phyloP scores from a whole-genome alignment of 73 alveolate species.

The Paraurostyla sp. region DNA sequence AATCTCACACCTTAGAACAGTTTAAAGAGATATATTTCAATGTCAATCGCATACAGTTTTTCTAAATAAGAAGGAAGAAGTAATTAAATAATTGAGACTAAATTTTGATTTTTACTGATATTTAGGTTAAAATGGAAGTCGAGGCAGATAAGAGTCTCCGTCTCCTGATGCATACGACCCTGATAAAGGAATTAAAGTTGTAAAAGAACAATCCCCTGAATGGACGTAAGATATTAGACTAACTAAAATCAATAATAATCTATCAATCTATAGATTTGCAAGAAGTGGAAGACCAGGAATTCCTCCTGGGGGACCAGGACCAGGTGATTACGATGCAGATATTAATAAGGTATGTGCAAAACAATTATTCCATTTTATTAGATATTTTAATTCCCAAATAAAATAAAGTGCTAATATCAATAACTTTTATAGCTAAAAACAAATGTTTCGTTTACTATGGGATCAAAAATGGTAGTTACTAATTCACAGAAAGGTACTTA shows the following conservation, averaged over 20 bases:
- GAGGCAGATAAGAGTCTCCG: conserved; percentile 36
- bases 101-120: background rate
- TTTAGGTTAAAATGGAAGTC: background rate
- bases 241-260: background rate
- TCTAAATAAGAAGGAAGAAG: conserved; percentile 24
- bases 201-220: conserved; percentile 30
- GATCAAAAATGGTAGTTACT: background rate
- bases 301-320: conserved; percentile 6
- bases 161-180: conserved; percentile 31
- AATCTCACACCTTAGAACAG: background rate
- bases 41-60: conserved; percentile 55
- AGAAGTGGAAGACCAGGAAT: conserved; percentile 9
- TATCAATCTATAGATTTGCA: background rate
- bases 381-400: too few species aligned
- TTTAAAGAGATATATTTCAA: background rate
- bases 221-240: conserved; percentile 37
- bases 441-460: background rate
- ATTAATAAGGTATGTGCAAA: background rate
- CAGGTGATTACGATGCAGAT: background rate
- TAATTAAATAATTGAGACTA: background rate
- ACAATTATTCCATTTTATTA: background rate
- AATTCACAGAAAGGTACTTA: background rate
- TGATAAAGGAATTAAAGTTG: background rate
- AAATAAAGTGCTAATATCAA: background rate
- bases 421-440: background rate